A percentile compares a stretch with the other conserved stretches of the same genome.
Evolutionary conservation across 192 early-diverging fungal genomes (phyloP).

Genomic region (Haplosporangium gracile): DNA sequence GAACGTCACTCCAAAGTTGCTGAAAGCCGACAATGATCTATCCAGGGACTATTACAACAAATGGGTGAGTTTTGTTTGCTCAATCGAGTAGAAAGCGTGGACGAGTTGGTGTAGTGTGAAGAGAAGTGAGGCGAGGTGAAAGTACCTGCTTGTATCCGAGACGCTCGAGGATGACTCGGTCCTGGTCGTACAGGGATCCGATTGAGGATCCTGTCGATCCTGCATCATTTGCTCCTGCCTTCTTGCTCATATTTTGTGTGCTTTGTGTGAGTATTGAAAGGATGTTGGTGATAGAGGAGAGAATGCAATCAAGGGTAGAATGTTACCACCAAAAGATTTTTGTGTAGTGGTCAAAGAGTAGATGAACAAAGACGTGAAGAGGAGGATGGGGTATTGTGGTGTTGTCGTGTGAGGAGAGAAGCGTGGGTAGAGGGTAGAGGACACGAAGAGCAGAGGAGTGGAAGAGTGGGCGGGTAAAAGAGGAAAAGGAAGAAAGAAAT

Average conservation of each 20-base stretch:
- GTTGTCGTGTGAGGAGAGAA: not conserved
- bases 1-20: slow-evolving; percentile 67
- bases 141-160: slow-evolving; percentile 52
- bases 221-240: not conserved
- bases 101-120: not conserved
- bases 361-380: not conserved
- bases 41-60: slow-evolving; percentile 54
- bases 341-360: not conserved
- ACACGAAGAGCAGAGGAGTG: not conserved
- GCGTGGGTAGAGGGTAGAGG: not conserved
- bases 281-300: not conserved
- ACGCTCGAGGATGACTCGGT: slow-evolving; percentile 32
- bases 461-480: not conserved
- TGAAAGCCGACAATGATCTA: slow-evolving; percentile 59
- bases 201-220: not conserved
- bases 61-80: not conserved
- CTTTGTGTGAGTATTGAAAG: not conserved
- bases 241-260: slow-evolving; percentile 14
- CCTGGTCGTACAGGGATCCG: slow-evolving; percentile 27
- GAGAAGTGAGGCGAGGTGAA: too few relatives aligned
- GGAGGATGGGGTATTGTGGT: not conserved
- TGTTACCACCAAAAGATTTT: not conserved
- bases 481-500: not conserved
- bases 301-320: not conserved
- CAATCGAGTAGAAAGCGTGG: not conserved